Conservation (phyloP, 306 rosid genomes). For the Parietaria judaica region DNA sequence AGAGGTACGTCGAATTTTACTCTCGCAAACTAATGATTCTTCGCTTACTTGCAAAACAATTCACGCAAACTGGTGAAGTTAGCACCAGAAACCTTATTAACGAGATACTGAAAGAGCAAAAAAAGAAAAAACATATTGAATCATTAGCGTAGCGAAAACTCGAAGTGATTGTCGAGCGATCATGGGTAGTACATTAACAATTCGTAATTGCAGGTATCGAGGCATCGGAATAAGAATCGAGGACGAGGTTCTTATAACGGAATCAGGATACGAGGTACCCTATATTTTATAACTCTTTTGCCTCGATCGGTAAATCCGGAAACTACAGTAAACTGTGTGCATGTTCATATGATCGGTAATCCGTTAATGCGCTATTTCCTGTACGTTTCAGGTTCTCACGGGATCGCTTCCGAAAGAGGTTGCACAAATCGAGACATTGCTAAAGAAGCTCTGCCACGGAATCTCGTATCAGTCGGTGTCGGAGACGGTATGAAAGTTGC, state of each 20-base stretch:
- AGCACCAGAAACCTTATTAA: too few relatives aligned
- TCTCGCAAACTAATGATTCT: slow-evolving; percentile 5
- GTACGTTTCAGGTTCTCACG: slow-evolving; percentile 48
- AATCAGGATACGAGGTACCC: slow-evolving; percentile 60
- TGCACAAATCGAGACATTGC: slow-evolving; percentile 67
- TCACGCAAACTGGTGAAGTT: not conserved
- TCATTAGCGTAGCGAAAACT: not conserved
- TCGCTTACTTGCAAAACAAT: slow-evolving; percentile 2
- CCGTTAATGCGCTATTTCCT: not conserved
- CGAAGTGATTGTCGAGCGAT: slow-evolving; percentile 1
- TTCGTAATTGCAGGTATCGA: slow-evolving; percentile 38
- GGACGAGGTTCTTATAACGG: slow-evolving; percentile 81
- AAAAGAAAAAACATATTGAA: too few relatives aligned
- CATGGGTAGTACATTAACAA: slow-evolving; percentile 18
- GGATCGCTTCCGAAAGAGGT: slow-evolving; percentile 82
- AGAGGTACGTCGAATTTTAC: slow-evolving; percentile 42
- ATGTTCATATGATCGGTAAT: not conserved
- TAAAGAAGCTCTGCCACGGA: slow-evolving; percentile 60
- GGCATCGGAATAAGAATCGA: slow-evolving; percentile 91
- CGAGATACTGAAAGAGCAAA: too few relatives aligned
- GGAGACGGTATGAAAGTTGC: slow-evolving; percentile 25
- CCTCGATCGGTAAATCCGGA: too few relatives aligned
- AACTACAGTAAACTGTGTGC: not conserved
- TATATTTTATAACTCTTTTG: too few relatives aligned
- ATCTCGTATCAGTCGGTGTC: slow-evolving; percentile 22